Conservation (phyloP, 129 eudicot genomes). For the Artemisia tridentata region DNA sequence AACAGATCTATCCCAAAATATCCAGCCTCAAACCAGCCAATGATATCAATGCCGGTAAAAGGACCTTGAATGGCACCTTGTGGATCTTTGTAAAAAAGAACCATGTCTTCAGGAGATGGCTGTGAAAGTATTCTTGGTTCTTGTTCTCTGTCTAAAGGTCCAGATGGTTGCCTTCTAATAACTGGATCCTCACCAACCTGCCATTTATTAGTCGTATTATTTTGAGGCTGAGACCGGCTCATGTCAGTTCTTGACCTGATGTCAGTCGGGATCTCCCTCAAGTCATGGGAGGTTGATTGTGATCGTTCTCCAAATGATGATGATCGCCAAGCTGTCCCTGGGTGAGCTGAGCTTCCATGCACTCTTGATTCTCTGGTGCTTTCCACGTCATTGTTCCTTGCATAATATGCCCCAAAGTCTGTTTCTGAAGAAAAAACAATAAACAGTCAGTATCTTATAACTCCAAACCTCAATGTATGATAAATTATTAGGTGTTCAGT, state of each 20-base stretch:
- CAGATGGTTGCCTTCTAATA: slow-evolving; percentile 56
- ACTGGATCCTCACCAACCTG: slow-evolving; percentile 23
- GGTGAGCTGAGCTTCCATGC: slow-evolving; percentile 42
- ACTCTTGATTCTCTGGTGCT: slow-evolving; percentile 40
- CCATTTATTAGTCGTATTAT: slow-evolving; percentile 28
- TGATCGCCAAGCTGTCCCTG: slow-evolving; percentile 59
- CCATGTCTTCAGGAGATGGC: slow-evolving; percentile 78
- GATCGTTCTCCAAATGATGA: slow-evolving; percentile 45
- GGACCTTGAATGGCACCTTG: slow-evolving; percentile 97
- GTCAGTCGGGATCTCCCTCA: slow-evolving; percentile 36
- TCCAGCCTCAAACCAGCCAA: slow-evolving; percentile 97
- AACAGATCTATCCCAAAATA: slow-evolving; percentile 87
- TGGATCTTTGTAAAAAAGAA: slow-evolving; percentile 90
- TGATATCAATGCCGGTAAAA: slow-evolving; percentile 80
- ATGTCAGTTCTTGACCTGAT: slow-evolving; percentile 22
- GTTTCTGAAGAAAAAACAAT: slow-evolving; percentile 12
- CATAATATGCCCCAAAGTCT: slow-evolving; percentile 38
- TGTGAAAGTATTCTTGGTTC: slow-evolving; percentile 52
- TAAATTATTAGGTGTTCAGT: background rate
- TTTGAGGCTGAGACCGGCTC: slow-evolving; percentile 41
- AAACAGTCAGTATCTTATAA: background rate
- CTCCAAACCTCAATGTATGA: background rate
- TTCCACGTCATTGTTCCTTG: slow-evolving; percentile 46
- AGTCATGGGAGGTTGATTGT: too few species aligned
- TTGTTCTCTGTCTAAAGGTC: slow-evolving; percentile 51